These are phyloP conservation scores for Nothophoma quercina DNA, from an alignment of 2,329 filamentous ascomycete genomes.

Conservation along the genomic window DNA sequence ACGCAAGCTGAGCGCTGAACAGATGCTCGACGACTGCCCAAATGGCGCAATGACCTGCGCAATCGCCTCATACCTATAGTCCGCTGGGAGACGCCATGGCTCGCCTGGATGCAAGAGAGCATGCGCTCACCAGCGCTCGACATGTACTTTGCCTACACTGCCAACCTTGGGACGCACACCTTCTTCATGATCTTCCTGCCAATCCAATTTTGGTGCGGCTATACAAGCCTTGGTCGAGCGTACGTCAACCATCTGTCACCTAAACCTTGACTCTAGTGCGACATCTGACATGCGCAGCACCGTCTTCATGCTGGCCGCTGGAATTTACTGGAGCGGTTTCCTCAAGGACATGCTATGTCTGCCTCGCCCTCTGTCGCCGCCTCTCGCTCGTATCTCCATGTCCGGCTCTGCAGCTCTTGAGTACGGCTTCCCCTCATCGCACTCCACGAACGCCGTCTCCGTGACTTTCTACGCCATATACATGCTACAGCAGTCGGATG, in stretches of 20 bases:
- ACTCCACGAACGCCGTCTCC: slow-evolving; percentile 95
- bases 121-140: slow-evolving; percentile 85
- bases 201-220: slow-evolving; percentile 96
- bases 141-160: slow-evolving; percentile 95
- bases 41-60: slow-evolving; percentile 87
- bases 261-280: slow-evolving; percentile 5
- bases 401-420: slow-evolving; percentile 93
- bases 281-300: slow-evolving; percentile 40
- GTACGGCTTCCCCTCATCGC: slow-evolving; percentile 96
- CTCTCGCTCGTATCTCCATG: slow-evolving; percentile 94
- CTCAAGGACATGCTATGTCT: slow-evolving; percentile 94
- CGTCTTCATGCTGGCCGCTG: slow-evolving; percentile 70
- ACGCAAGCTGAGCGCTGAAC: slow-evolving; percentile 31
- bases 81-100: slow-evolving; percentile 93
- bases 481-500: slow-evolving; percentile 69
- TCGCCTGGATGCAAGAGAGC: slow-evolving; percentile 83
- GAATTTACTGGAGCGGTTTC: slow-evolving; percentile 78
- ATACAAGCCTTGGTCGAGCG: slow-evolving; percentile 85
- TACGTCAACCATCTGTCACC: slow-evolving; percentile 57
- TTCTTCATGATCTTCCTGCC: slow-evolving; percentile 98
- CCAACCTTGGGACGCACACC: slow-evolving; percentile 95
- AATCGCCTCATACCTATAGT: slow-evolving; percentile 84
- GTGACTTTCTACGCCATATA: slow-evolving; percentile 86
- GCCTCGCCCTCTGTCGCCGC: slow-evolving; percentile 88
- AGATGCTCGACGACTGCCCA: slow-evolving; percentile 85